These are phyloP conservation scores for Lotus japonicus DNA, from an alignment of 306 rosid genomes.

Conservation along the genomic window DNA sequence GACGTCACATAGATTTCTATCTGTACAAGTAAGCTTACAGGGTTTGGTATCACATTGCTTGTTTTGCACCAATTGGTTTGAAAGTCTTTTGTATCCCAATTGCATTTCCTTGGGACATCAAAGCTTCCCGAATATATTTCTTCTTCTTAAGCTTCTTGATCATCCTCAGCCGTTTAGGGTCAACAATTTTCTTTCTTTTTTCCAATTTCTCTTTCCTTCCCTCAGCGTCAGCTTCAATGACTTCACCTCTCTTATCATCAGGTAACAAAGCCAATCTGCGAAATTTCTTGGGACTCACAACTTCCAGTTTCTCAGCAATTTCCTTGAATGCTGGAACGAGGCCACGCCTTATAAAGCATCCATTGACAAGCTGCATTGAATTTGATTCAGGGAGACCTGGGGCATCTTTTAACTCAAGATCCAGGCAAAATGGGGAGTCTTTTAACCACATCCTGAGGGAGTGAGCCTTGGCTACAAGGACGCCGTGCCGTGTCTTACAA, in stretches of 20 bases:
- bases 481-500: slow-evolving; percentile 68
- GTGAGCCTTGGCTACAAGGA: slow-evolving; percentile 92
- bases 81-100: slow-evolving; percentile 30
- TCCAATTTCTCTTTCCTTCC: slow-evolving; percentile 78
- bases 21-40: slow-evolving; percentile 18
- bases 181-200: slow-evolving; percentile 45
- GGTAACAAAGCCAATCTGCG: slow-evolving; percentile 80
- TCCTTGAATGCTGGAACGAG: slow-evolving; percentile 88
- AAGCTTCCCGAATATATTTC: slow-evolving; percentile 37
- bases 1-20: neutral
- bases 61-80: slow-evolving; percentile 18
- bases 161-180: slow-evolving; percentile 35
- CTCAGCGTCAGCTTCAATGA: slow-evolving; percentile 57
- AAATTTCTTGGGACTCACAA: slow-evolving; percentile 89
- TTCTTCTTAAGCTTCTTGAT: slow-evolving; percentile 36
- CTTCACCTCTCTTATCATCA: slow-evolving; percentile 66
- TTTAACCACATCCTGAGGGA: slow-evolving; percentile 96
- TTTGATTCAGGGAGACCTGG: slow-evolving; percentile 54
- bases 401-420: slow-evolving; percentile 83
- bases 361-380: slow-evolving; percentile 72
- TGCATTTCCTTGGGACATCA: slow-evolving; percentile 16
- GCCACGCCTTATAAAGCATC: slow-evolving; percentile 83
- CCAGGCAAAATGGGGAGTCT: slow-evolving; percentile 90
- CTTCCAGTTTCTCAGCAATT: slow-evolving; percentile 59
- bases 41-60: neutral